These are phyloP conservation scores for Blastocystis sp. DNA, from an alignment of 352 stramenopile species.

Conservation along the genomic window DNA sequence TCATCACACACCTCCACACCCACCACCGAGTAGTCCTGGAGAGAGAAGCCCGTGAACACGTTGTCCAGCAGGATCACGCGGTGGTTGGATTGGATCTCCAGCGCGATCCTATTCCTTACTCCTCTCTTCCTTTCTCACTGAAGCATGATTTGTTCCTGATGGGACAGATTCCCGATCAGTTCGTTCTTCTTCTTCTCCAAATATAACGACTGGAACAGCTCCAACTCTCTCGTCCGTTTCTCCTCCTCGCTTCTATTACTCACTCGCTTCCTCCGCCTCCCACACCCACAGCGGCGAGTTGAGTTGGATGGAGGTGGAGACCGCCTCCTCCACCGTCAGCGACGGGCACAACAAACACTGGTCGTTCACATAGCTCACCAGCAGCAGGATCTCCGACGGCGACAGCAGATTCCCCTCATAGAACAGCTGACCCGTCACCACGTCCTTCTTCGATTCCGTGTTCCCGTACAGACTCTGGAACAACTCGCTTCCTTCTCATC, in stretches of 20 bases:
- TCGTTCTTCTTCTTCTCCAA: neutral
- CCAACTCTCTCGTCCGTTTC: neutral
- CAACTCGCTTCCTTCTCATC: neutral
- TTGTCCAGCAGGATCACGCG: slow-evolving; percentile 54
- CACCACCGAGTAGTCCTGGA: slow-evolving; percentile 2
- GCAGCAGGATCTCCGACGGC: slow-evolving; percentile 28
- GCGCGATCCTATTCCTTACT: slow-evolving; percentile 22
- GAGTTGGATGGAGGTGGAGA: slow-evolving; percentile 3
- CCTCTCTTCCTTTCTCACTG: neutral
- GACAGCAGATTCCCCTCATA: slow-evolving; percentile 26
- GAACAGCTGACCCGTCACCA: slow-evolving; percentile 22
- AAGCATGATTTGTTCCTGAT: slow-evolving; percentile 54
- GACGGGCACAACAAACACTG: neutral
- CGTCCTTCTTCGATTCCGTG: slow-evolving; percentile 9
- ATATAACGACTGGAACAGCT: neutral
- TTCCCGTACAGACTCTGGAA: slow-evolving; percentile 12
- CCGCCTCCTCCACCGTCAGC: slow-evolving; percentile 23
- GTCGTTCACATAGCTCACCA: slow-evolving; percentile 24
- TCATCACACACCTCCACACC: neutral
- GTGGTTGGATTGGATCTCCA: slow-evolving; percentile 51
- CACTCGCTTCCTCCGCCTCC: neutral
- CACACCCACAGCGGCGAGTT: slow-evolving; percentile 53
- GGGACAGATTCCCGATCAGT: slow-evolving; percentile 4
- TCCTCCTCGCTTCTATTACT: slow-evolving; percentile 13
- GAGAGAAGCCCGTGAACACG: slow-evolving; percentile 31